These are phyloP conservation scores for Adansonia digitata DNA, from an alignment of 345 rosid species.

Conservation along the genomic window DNA sequence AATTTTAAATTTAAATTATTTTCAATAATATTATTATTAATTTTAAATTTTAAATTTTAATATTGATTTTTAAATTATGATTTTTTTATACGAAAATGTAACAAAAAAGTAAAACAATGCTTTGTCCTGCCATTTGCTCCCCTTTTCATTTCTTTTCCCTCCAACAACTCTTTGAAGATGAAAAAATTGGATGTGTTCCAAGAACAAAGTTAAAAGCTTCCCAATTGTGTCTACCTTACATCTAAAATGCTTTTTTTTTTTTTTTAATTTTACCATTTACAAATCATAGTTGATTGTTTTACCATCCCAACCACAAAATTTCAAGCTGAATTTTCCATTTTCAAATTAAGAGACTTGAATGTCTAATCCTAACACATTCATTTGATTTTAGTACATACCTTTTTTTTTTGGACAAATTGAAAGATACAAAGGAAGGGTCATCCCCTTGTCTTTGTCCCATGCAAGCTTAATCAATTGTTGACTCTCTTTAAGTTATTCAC, in stretches of 20 bases:
- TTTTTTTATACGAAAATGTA: too few relatives aligned
- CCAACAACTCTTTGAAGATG: background rate
- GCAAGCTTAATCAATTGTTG: background rate
- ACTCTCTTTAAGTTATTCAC: background rate
- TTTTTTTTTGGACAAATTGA: background rate
- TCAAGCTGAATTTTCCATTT: background rate
- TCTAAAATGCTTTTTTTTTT: too few relatives aligned
- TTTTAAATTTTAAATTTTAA: too few relatives aligned
- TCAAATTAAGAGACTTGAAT: background rate
- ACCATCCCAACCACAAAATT: background rate
- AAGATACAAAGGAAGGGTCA: background rate
- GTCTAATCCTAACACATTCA: slow-evolving; percentile 1
- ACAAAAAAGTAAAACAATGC: too few relatives aligned
- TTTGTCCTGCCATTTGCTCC: background rate
- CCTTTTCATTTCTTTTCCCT: background rate
- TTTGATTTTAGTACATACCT: background rate
- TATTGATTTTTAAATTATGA: too few relatives aligned
- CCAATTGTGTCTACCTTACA: background rate
- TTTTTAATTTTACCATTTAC: background rate
- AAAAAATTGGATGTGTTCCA: background rate
- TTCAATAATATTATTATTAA: too few relatives aligned
- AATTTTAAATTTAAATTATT: too few relatives aligned
- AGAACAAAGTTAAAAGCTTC: background rate
- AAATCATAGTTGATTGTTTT: background rate
- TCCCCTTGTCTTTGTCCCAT: background rate